phyloP scores from a whole-genome alignment of 75 land plant species.

The Picea sitchensis region DNA sequence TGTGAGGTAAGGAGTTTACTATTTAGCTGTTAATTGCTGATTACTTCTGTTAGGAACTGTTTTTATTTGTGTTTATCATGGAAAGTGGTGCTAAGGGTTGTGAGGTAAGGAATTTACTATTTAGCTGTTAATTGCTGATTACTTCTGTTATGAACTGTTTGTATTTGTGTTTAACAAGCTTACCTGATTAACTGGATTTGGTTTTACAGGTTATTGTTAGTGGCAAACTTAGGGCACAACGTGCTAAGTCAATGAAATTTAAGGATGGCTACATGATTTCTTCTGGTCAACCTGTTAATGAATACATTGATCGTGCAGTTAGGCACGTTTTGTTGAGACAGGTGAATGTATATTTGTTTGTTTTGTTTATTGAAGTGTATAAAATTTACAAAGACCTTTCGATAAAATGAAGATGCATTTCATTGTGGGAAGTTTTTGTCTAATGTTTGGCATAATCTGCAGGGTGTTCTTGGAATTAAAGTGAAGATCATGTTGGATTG shows the following conservation, averaged over 20 bases:
- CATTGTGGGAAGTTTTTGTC: background rate
- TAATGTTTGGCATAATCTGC: background rate
- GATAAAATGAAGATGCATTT: background rate
- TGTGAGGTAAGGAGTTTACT: constrained; percentile 21
- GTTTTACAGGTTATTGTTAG: constrained; percentile 22
- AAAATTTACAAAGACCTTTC: background rate
- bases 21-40: background rate
- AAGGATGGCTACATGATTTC: constrained; percentile 35
- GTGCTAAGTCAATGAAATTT: constrained; percentile 37
- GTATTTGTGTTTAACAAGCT: background rate
- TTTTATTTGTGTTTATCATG: constrained; percentile 24
- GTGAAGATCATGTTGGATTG: constrained; percentile 43
- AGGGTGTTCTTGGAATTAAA: constrained; percentile 38
- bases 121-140: too few species aligned
- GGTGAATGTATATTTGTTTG: constrained; percentile 16
- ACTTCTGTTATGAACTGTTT: background rate
- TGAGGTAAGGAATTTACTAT: constrained; percentile 8
- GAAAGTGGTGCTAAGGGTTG: constrained; percentile 50
- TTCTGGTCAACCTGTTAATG: constrained; percentile 30
- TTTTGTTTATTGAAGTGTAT: background rate
- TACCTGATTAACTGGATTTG: background rate
- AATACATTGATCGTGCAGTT: constrained; percentile 41
- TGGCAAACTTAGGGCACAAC: constrained; percentile 25
- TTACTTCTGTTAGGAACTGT: background rate
- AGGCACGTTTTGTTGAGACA: constrained; percentile 33